phyloP scores from a whole-genome alignment of 2,329 filamentous ascomycete genomes.

The Fusarium pseudoanthophilum region DNA sequence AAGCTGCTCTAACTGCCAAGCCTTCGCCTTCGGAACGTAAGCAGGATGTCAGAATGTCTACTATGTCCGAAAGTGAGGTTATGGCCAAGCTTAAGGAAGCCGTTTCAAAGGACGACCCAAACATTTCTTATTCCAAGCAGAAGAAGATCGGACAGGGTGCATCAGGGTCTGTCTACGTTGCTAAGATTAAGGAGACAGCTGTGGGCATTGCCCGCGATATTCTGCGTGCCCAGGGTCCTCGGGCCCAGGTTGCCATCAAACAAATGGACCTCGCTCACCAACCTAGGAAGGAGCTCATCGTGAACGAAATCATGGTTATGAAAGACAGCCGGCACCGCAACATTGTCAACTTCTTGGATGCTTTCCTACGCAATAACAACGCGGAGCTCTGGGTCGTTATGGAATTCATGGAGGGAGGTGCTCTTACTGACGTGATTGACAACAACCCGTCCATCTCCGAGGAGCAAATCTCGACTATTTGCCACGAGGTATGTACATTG shows the following conservation, averaged over 20 bases:
- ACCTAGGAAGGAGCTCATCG: conserved; percentile 96
- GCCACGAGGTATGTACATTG: conserved; percentile 78
- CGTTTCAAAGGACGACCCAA: conserved; percentile 94
- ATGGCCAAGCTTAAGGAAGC: conserved; percentile 96
- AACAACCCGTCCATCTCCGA: conserved; percentile 95
- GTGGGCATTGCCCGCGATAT: conserved; percentile 86
- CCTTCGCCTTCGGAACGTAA: conserved; percentile 76
- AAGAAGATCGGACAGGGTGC: conserved; percentile 99
- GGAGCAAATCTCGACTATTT: conserved; percentile 98
- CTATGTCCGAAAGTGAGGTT: conserved; percentile 96
- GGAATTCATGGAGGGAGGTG: conserved; percentile 99
- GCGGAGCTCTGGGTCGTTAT: conserved; percentile 99
- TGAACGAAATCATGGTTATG: conserved; percentile 99
- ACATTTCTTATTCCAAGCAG: conserved; percentile 97
- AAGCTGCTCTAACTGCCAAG: conserved; percentile 88
- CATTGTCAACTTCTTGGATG: conserved; percentile 98
- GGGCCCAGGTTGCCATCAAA: conserved; percentile 96
- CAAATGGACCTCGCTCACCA: conserved; percentile 99
- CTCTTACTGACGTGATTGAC: conserved; percentile 97
- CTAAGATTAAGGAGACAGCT: conserved; percentile 90
- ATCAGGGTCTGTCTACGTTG: conserved; percentile 97
- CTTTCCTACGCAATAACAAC: conserved; percentile 94
- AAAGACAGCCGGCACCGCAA: conserved; percentile 98
- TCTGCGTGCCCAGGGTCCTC: conserved; percentile 79
- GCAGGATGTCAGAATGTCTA: conserved; percentile 97